Evolutionary conservation across 2,329 filamentous ascomycete genomes (phyloP).

Genomic region (Botrytis hyacinthi): DNA sequence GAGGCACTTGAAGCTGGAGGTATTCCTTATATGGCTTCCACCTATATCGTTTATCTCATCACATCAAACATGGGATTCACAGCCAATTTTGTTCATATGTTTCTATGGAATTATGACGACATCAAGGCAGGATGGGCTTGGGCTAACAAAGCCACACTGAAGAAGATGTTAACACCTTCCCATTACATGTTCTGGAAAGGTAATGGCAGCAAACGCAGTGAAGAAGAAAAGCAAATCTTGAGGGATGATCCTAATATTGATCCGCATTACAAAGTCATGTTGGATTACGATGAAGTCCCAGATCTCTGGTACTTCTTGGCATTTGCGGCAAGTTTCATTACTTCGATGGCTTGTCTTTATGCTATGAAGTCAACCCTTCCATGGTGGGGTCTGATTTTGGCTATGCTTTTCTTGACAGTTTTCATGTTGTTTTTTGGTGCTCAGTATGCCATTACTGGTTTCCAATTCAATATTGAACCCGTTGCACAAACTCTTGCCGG

Average conservation of each 20-base stretch:
- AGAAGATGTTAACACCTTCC: constrained; percentile 24
- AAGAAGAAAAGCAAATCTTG: constrained; percentile 25
- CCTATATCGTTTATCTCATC: constrained; percentile 44
- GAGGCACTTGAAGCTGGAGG: constrained; percentile 40
- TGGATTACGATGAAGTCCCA: constrained; percentile 52
- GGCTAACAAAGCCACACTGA: constrained; percentile 29
- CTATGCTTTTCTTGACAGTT: constrained; percentile 37
- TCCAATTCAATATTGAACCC: constrained; percentile 47
- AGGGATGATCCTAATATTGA: constrained; percentile 35
- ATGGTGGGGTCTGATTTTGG: constrained; percentile 36
- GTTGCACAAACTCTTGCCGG: constrained; percentile 49
- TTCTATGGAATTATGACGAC: constrained; percentile 43
- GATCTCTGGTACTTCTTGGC: constrained; percentile 57
- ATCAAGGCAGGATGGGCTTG: constrained; percentile 40
- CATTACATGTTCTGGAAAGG: constrained; percentile 34
- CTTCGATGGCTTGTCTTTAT: constrained; percentile 44
- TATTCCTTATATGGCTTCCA: constrained; percentile 44
- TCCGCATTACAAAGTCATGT: constrained; percentile 46
- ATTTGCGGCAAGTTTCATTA: constrained; percentile 45
- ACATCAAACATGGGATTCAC: constrained; percentile 48
- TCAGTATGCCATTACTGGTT: constrained; percentile 48
- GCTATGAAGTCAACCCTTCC: constrained; percentile 54
- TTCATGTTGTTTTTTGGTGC: constrained; percentile 33
- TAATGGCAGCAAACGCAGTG: constrained; percentile 13
- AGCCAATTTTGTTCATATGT: constrained; percentile 47